Base-by-base conservation (phyloP, 495 filamentous ascomycete genomes). In the Neurospora sp. region DNA sequence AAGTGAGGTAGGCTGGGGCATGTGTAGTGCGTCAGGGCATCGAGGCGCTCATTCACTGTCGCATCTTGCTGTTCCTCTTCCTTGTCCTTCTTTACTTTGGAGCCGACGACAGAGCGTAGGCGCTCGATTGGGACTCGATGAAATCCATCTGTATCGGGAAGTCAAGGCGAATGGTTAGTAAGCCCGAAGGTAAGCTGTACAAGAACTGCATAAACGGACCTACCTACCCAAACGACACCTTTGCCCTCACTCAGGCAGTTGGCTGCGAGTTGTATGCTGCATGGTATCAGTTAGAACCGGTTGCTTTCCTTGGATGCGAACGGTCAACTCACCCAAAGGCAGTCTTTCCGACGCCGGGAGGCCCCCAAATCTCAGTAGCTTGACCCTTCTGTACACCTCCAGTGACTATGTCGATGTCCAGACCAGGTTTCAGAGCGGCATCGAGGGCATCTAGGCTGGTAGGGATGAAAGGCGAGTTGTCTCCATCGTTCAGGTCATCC, bases 281-380 rank as follows among this genome's bases (percentile, higher is more conserved):
- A 61, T 12, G 16, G 18, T 37, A 69, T 74, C 69, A 76, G 69
- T 20, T 48, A 35, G 14, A 16, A 20, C 40, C 12, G 40, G 22
- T n/a, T 46, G 38, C 18, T 53, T 31, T 48, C 11, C 35, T 31
- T 38, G 3, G 12, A 20, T 16, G 3, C 31, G 27, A 31, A 40
- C 27, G 11, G 8, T 12, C 10, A 38, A 73, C 78, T 73, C 80
- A 97, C 95, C 89, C 91, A 75, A 99, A 82, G 6, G 91, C 83
- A 0, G 95, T 96, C 82, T 98, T 98, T 14, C 96, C 96, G 18
- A 87, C 88, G 1, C 95, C 95, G 11, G 93, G 92, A 18, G 96
- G 94, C 0, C 96, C 96, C 83, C 91, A 97, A 40, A 97, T 82
- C 80, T 99, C 96, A 7, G 90, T 91, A n/a, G 97, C 85, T 78